Evolutionary conservation across 768 basidiomycete genomes (phyloP), one percentile per base, ranked within the genome.

Genomic region (Cyclocybe cylindracea): DNA sequence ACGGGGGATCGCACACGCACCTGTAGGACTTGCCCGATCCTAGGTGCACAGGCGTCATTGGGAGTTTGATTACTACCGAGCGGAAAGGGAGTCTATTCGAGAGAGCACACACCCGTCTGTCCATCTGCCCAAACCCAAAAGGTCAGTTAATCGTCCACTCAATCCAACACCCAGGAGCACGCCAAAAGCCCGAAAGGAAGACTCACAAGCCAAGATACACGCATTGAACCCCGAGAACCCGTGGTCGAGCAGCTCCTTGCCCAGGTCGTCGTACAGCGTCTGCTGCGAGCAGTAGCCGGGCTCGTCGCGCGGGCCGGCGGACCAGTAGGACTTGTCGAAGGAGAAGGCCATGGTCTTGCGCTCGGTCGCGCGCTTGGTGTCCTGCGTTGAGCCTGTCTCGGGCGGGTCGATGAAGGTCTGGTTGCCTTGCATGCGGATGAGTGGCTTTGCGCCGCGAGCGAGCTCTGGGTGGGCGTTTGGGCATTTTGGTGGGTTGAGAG

Each of bases 251-350:
- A 99, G 71, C 64, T 98, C 96, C 70, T 88, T 89, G 39, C 96
- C 96, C 34, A 98, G 69, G 74, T 98, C 96, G 59, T 94, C 85
- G 70, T 92, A 98, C 51, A 98, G 75, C 0, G 94, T 98, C 68
- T 96, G 87, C 63, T 99, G 96, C 4, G 89, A 92, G 59, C 94
- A 95, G 65, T 98, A 98, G 10, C 79, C 78, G 0, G 91, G 87
- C 51, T 97, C 96, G 64, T 94, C 90, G 61, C 91, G 79, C 8
- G 89, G 79, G 1, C 94, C 92, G 10, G 94, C 94, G 37, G 93
- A 94, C 95, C 94, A 96, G 70, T 98, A 98, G 48, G 89, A 91
- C 79, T 95, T 96, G 80, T 98, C 96, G 60, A 98, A 98, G 56
- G 89, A 88, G 70, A 98, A 98, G 0, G 81, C 70, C 84, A 94